phyloP scores from a whole-genome alignment of 129 eudicot genomes.

The Apium graveolens region DNA sequence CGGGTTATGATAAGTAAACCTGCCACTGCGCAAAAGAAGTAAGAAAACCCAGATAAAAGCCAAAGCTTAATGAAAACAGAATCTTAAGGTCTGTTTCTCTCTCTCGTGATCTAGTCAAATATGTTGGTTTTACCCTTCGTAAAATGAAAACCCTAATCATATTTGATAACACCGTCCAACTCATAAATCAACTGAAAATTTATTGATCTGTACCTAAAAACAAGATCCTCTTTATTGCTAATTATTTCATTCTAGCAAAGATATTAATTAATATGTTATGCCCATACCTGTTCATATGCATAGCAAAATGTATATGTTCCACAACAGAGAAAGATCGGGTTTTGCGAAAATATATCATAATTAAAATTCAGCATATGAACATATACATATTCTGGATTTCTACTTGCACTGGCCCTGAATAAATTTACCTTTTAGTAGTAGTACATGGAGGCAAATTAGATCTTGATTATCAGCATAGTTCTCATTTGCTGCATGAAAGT shows the following conservation, averaged over 20 bases:
- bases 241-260: no score
- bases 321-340: no score
- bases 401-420: neutral
- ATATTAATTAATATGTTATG: no score
- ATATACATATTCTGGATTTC: no score
- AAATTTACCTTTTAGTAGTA: neutral
- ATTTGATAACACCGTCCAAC: no score
- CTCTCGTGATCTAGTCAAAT: neutral
- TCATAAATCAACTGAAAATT: neutral
- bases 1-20: neutral
- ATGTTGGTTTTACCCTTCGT: neutral
- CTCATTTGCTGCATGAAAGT: neutral
- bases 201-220: neutral
- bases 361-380: no score
- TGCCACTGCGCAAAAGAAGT: neutral
- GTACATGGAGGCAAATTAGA: neutral
- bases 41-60: neutral
- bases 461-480: neutral
- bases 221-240: neutral
- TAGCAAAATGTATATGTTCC: no score
- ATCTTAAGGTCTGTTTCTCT: neutral
- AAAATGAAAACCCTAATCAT: conserved; percentile 1
- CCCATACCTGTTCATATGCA: no score
- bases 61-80: neutral
- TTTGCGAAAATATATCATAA: no score